A percentile compares a stretch with the other conserved stretches of the same genome.
Evolutionary conservation across 768 basidiomycete species (phyloP).

Genomic region (Mycena belliarum): DNA sequence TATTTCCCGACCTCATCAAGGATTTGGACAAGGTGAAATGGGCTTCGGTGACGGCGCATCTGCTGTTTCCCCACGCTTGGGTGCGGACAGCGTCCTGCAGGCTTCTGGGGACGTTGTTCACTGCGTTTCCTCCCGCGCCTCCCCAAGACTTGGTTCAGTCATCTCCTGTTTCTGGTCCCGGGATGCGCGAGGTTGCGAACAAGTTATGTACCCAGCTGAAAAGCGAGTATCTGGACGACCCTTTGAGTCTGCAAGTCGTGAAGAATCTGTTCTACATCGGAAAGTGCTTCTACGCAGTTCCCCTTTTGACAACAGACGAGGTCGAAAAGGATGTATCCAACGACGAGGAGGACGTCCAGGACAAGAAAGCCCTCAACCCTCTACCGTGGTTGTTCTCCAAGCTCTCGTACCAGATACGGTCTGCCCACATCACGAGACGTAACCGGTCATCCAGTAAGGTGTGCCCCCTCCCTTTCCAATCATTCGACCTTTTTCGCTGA

Average conservation of each 20-base stretch:
- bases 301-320: constrained; percentile 29
- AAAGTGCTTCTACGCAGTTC: constrained; percentile 68
- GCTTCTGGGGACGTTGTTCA: constrained; percentile 71
- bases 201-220: constrained; percentile 79
- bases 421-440: constrained; percentile 70
- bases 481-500: constrained; percentile 1
- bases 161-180: constrained; percentile 52
- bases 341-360: constrained; percentile 28
- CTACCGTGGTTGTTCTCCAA: constrained; percentile 94
- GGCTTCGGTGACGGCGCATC: constrained; percentile 60
- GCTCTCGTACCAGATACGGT: constrained; percentile 83
- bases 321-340: constrained; percentile 26
- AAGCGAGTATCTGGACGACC: constrained; percentile 74
- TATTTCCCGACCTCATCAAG: constrained; percentile 51
- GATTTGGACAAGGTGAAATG: constrained; percentile 57
- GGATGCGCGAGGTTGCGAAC: constrained; percentile 70
- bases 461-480: constrained; percentile 24
- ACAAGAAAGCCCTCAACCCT: constrained; percentile 46
- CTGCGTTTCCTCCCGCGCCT: constrained; percentile 45
- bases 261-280: constrained; percentile 94
- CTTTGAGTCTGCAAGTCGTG: constrained; percentile 79
- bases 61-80: constrained; percentile 94
- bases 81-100: constrained; percentile 82
- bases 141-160: constrained; percentile 35
- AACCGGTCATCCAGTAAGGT: constrained; percentile 52